phyloP scores from a whole-genome alignment of 345 rosid genomes.

The Brassica nigra region DNA sequence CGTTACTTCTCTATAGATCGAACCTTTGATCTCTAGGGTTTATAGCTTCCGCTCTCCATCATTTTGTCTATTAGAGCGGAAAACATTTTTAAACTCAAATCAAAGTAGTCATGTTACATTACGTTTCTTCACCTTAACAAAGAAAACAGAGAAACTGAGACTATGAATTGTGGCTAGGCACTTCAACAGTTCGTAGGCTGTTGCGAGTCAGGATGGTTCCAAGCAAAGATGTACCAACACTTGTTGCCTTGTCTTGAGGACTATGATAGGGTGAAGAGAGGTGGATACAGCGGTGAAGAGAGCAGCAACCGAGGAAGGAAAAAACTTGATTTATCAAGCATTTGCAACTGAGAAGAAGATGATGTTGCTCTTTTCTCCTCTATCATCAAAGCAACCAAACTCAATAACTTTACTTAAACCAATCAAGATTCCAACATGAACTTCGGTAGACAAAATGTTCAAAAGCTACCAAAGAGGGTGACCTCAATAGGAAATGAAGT shows the following conservation, averaged over 20 bases:
- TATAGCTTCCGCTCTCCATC: too few relatives aligned
- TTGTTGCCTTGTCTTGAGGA: not conserved
- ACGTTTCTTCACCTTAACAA: not conserved
- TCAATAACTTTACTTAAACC: not conserved
- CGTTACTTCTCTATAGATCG: too few relatives aligned
- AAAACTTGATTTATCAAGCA: not conserved
- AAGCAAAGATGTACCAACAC: not conserved
- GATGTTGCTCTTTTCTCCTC: not conserved
- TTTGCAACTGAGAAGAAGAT: not conserved
- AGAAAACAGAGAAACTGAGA: not conserved
- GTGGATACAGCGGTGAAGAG: not conserved
- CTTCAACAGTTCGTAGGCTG: constrained; percentile 83
- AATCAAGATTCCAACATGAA: constrained; percentile 26
- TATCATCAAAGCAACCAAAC: not conserved
- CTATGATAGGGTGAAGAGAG: not conserved
- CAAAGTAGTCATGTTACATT: constrained; percentile 26
- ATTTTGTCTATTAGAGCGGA: constrained; percentile 13
- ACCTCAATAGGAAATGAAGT: constrained; percentile 1
- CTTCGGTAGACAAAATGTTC: not conserved
- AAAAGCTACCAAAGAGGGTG: not conserved
- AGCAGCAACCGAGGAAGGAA: not conserved
- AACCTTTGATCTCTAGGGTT: too few relatives aligned
- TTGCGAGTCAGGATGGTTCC: not conserved
- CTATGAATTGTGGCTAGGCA: constrained; percentile 53
- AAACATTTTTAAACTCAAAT: constrained; percentile 12